Base-by-base conservation (phyloP, 257 asterid genomes). In the Solanum gracilifrons region DNA sequence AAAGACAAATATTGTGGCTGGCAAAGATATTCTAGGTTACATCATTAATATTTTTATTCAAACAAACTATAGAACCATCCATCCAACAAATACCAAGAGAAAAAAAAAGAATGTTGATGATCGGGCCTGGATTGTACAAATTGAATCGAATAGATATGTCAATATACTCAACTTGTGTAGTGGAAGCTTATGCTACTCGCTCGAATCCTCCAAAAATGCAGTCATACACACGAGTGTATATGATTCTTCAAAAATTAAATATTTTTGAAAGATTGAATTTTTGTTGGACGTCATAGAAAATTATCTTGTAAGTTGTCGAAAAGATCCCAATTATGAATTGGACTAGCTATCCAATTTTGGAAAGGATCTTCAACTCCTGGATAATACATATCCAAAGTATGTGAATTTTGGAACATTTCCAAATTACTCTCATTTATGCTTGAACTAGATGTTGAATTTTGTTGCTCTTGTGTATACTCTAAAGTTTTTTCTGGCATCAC, bases 251-350 rank as follows among this genome's bases (percentile, higher is more conserved):
- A 39, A 77, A 43, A 2, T 4, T 25, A 41, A 4, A 41, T 13
- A 41, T 4, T 41, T 71, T 43, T 4, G 5, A 25, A 77, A 25
- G n/a, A 41, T 13, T 5, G 55, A 74, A 23, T 46, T 23, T 62
- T 62, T 31, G 9, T 77, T 31, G 60, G 3, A 23, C 46, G 39
- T 92, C 91, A 94, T 64, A 94, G 92, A 82, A 89, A 91, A 87
- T 64, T 85, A 6, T 88, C 93, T 58, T 85, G 91, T 60, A 92
- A 88, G 86, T 87, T 58, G 58, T 85, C 84, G 79, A 92, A 93
- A 89, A 90, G 88, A 87, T 95, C 97, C 97, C 97, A 95, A 20
- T 64, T 64, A 64, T 88, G 83, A 58, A 92, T 89, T 3, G 96
- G 95, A 33, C 90, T 93, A n/a, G 86, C 92, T 88, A 92, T 91